A percentile compares a stretch with the other conserved stretches of the same genome.
phyloP scores from a whole-genome alignment of 768 basidiomycete genomes.

The Rhodotorula toruloides region DNA sequence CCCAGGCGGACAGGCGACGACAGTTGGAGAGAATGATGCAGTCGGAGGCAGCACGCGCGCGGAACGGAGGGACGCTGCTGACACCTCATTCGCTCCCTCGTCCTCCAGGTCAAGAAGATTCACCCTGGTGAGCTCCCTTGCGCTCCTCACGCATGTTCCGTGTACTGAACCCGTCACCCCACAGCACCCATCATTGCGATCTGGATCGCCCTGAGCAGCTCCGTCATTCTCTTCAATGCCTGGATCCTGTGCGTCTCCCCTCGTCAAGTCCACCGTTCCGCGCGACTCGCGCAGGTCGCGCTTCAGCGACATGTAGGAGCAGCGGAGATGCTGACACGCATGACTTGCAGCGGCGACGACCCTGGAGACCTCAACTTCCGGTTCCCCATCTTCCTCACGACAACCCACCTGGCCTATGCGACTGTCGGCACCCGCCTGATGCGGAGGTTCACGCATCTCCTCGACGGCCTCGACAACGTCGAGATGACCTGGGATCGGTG shows the following conservation, averaged over 20 bases:
- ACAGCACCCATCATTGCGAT: constrained; percentile 35
- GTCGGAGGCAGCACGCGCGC: too few relatives aligned
- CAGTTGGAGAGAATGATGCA: too few relatives aligned
- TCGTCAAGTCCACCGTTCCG: not conserved
- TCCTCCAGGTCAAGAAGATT: too few relatives aligned
- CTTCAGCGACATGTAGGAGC: not conserved
- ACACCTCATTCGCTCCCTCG: too few relatives aligned
- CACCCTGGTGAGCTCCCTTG: too few relatives aligned
- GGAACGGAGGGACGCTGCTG: too few relatives aligned
- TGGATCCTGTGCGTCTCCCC: not conserved
- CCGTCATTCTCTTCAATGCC: constrained; percentile 22
- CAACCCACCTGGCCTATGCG: constrained; percentile 39
- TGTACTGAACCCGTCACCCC: too few relatives aligned
- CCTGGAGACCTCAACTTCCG: constrained; percentile 20
- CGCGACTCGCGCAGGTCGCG: too few relatives aligned
- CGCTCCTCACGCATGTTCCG: too few relatives aligned
- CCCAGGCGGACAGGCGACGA: too few relatives aligned
- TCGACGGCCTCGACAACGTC: constrained; percentile 72
- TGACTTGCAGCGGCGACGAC: not conserved
- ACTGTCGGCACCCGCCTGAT: constrained; percentile 77
- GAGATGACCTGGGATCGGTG: constrained; percentile 70
- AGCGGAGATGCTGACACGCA: not conserved
- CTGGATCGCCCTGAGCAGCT: constrained; percentile 20
- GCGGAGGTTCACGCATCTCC: constrained; percentile 69
- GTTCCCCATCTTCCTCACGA: constrained; percentile 37